Evolutionary conservation across 805 yeast species (phyloP).

Genomic region (Ogataea neopini): DNA sequence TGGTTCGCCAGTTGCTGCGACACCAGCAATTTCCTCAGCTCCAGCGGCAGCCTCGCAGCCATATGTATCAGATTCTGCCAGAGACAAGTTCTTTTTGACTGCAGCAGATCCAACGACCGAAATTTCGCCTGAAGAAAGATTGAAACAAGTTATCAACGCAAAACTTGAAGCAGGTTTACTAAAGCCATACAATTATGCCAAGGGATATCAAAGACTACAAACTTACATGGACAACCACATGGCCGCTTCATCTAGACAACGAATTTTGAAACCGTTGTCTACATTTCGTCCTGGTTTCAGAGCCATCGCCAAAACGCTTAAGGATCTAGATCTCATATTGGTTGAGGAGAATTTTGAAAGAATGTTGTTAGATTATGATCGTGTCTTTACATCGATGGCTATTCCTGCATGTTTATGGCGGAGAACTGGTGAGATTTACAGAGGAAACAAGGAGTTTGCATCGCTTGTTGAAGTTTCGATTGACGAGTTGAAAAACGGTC

Average conservation of each 20-base stretch:
- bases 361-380: constrained; percentile 87
- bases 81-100: constrained; percentile 89
- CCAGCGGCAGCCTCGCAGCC: constrained; percentile 23
- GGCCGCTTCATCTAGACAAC: constrained; percentile 78
- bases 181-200: constrained; percentile 91
- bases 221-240: constrained; percentile 90
- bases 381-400: constrained; percentile 96
- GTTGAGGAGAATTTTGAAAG: constrained; percentile 95
- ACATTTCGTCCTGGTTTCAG: constrained; percentile 90
- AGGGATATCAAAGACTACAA: constrained; percentile 88
- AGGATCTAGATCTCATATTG: constrained; percentile 85
- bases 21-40: neutral
- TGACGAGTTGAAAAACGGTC: constrained; percentile 90
- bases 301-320: constrained; percentile 85
- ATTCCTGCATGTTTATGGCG: constrained; percentile 98
- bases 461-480: constrained; percentile 85
- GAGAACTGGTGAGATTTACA: constrained; percentile 91
- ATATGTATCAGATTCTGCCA: constrained; percentile 68
- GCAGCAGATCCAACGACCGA: constrained; percentile 98
- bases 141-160: constrained; percentile 92
- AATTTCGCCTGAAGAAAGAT: constrained; percentile 88
- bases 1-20: neutral
- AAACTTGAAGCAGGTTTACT: constrained; percentile 90
- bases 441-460: constrained; percentile 96
- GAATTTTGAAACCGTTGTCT: constrained; percentile 82